Base-by-base conservation (phyloP, 495 filamentous ascomycete genomes). In the Evernia prunastri region DNA sequence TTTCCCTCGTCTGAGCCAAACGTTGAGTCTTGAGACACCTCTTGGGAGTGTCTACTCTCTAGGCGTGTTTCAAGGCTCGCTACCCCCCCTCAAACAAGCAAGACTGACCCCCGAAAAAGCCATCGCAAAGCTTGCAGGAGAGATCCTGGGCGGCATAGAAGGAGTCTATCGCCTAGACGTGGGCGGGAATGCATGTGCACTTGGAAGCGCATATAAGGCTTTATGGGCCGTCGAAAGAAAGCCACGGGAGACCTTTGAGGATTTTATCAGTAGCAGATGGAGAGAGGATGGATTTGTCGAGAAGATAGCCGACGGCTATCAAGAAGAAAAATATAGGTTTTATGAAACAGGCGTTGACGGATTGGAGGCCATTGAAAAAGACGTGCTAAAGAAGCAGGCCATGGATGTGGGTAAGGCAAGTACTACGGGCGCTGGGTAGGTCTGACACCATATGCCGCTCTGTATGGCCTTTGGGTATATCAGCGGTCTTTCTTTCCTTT, bases 121-220 rank as follows among this genome's bases (percentile, higher is more conserved):
- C 11, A 96, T 98, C 70, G 87, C 89, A 12, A 76, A 85, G 51
- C 79, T 91, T 31, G 83, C 89, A 9, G 94, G 90, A 17, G 86
- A 96, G 70, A 89, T 97, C 11, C 83, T 98, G 4, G 94, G 94
- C 29, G 89, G 91, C 9, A 79, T 79, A 7, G 94, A 97, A 60
- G 94, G 94, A 12, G 89, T 97, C 23, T 98, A 89, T 71, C 86
- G 86, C 75, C 82, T 98, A 4, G 92, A 97, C 73, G 88, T 97
- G 29, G 92, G 93, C n/a, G 90, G 92, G 9, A 96, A 96, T 76
- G 92, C 94, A 36, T 98, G 94, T 74, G 94, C 92, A 25, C 75
- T 98, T 12, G 94, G 68, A 13, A 91, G 91, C 23, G 94, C 93
- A n/a, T 96, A 98, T 73, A 96, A 96, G 77, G 93, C 94, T 57